Conservation (phyloP, 2,329 filamentous ascomycete species). For the Diplodia intermedia region DNA sequence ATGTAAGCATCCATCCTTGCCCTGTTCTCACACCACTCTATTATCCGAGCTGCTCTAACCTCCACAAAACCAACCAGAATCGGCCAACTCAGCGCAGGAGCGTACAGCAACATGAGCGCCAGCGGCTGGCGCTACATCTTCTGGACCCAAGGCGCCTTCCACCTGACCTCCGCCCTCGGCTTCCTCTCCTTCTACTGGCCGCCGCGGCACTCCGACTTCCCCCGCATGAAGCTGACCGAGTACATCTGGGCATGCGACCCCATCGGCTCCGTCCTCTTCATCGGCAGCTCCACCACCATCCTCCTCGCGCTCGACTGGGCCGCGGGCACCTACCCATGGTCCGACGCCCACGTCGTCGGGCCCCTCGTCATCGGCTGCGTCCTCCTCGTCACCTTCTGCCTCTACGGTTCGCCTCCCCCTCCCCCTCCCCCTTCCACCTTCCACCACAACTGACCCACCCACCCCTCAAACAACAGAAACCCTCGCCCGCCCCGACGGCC, state of each 20-base stretch:
- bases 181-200: slow-evolving; percentile 59
- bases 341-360: slow-evolving; percentile 45
- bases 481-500: slow-evolving; percentile 62
- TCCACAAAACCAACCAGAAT: slow-evolving; percentile 45
- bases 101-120: slow-evolving; percentile 56
- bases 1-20: slow-evolving; percentile 50
- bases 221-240: slow-evolving; percentile 50
- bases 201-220: slow-evolving; percentile 48
- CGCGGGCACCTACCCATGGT: slow-evolving; percentile 46
- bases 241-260: slow-evolving; percentile 43
- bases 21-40: background rate
- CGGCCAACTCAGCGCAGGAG: slow-evolving; percentile 59
- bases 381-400: slow-evolving; percentile 42
- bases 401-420: slow-evolving; percentile 40
- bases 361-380: slow-evolving; percentile 49
- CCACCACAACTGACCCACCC: background rate
- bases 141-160: slow-evolving; percentile 65
- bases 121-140: slow-evolving; percentile 64
- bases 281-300: slow-evolving; percentile 45
- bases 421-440: background rate
- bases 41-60: background rate
- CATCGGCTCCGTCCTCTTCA: slow-evolving; percentile 46
- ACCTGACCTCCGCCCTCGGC: slow-evolving; percentile 56
- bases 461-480: slow-evolving; percentile 52
- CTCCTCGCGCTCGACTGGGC: slow-evolving; percentile 52